These are phyloP conservation scores for Thielaviopsis populi DNA, from an alignment of 2,329 filamentous ascomycete species.

Conservation along the genomic window DNA sequence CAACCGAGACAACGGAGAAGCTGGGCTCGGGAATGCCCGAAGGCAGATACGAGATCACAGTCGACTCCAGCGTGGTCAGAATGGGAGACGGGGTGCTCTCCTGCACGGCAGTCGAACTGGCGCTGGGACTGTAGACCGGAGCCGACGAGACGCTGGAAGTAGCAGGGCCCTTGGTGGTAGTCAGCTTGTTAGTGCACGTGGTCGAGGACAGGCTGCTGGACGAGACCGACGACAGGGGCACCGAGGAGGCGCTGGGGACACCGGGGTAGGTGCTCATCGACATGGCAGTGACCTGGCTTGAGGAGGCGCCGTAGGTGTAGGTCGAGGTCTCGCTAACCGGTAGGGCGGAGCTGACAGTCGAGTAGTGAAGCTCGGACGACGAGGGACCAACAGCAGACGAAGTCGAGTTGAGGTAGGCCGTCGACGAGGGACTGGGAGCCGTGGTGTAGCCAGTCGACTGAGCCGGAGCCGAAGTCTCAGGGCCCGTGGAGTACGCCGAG, in stretches of 20 bases:
- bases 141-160: background rate
- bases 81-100: conserved; percentile 12
- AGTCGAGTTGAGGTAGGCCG: background rate
- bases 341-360: background rate
- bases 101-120: background rate
- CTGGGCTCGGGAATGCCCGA: background rate
- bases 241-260: background rate
- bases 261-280: conserved; percentile 5
- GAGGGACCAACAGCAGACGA: background rate
- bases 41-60: conserved; percentile 8
- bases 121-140: background rate
- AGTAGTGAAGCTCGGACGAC: background rate
- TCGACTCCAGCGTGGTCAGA: conserved; percentile 10
- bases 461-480: background rate
- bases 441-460: background rate
- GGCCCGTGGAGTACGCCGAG: background rate
- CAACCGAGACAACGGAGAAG: background rate
- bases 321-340: background rate
- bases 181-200: conserved; percentile 9
- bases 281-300: conserved; percentile 1
- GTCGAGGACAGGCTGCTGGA: background rate
- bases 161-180: background rate
- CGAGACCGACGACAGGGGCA: background rate
- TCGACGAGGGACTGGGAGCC: background rate
- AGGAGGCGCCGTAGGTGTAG: background rate